Percentiles rank a stretch among this genome's conserved stretches.
phyloP scores from a whole-genome alignment of 1,284 basidiomycete species.

The Microbotryum silenes-acaulis region DNA sequence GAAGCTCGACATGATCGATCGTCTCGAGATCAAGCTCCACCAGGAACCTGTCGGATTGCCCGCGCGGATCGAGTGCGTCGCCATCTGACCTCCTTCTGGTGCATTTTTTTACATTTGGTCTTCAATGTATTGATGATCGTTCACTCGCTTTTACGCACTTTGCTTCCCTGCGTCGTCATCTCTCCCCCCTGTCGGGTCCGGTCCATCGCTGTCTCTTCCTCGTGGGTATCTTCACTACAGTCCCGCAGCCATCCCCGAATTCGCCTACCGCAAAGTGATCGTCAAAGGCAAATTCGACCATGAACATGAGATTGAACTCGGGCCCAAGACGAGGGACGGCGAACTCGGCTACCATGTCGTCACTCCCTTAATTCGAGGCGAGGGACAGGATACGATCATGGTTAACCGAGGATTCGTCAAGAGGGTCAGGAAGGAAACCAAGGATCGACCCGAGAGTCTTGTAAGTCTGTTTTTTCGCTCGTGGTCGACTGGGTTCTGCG shows the following conservation, averaged over 20 bases:
- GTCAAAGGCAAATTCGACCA: constrained; percentile 71
- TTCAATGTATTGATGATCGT: not conserved
- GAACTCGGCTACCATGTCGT: constrained; percentile 77
- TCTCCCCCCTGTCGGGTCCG: no score
- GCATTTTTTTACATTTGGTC: not conserved
- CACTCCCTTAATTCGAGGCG: constrained; percentile 66
- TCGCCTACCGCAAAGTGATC: constrained; percentile 72
- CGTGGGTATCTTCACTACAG: constrained; percentile 30
- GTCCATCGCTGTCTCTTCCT: no score
- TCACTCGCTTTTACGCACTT: not conserved
- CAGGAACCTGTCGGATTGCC: constrained; percentile 73
- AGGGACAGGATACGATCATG: constrained; percentile 54
- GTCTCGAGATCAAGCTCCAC: constrained; percentile 83
- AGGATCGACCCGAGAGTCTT: constrained; percentile 32
- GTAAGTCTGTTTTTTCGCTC: constrained; percentile 19
- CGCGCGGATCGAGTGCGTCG: constrained; percentile 68
- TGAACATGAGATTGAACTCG: constrained; percentile 67
- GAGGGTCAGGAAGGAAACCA: constrained; percentile 44
- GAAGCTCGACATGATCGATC: constrained; percentile 91
- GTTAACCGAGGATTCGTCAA: constrained; percentile 88
- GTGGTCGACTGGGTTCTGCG: not conserved
- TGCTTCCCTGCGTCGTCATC: no score
- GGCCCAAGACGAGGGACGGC: constrained; percentile 81
- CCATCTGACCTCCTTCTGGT: not conserved
- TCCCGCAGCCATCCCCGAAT: constrained; percentile 63